Conservation (phyloP, 2,329 filamentous ascomycete genomes). For the Acrocalymma vagum region DNA sequence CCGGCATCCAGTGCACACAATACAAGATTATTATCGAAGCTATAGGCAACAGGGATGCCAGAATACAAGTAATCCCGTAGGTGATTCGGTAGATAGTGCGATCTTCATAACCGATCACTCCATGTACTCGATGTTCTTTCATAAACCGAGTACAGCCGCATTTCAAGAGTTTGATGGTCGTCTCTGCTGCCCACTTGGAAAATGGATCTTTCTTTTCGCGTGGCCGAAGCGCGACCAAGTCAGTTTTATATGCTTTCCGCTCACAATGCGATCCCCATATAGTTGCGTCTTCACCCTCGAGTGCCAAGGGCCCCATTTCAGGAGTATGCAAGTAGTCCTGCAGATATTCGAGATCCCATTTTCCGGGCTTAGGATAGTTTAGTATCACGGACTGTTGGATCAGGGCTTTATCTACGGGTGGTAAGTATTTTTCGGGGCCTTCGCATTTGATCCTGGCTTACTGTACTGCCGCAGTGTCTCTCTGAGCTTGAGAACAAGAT, state of each 20-base stretch:
- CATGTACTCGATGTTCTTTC: conserved; percentile 15
- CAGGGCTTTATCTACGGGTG: conserved; percentile 19
- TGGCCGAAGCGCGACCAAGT: conserved; percentile 20
- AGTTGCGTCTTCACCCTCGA: conserved; percentile 13
- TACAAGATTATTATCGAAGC: conserved; percentile 25
- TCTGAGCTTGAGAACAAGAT: conserved; percentile 18
- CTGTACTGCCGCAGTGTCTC: conserved; percentile 21
- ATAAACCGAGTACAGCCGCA: conserved; percentile 20
- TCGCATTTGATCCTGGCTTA: conserved; percentile 6
- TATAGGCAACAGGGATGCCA: conserved; percentile 31
- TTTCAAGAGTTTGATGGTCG: conserved; percentile 11
- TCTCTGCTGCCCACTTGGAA: conserved; percentile 22
- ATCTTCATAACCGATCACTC: conserved; percentile 18
- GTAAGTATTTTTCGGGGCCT: not conserved
- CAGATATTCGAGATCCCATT: conserved; percentile 22
- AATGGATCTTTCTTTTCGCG: conserved; percentile 25
- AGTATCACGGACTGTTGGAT: conserved; percentile 23
- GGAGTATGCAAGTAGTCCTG: conserved; percentile 21
- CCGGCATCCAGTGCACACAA: conserved; percentile 14
- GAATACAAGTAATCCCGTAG: conserved; percentile 23
- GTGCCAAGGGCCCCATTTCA: conserved; percentile 11
- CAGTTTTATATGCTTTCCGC: conserved; percentile 9
- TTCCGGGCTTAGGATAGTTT: conserved; percentile 12
- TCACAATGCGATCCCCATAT: conserved; percentile 16
- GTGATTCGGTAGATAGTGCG: conserved; percentile 20